Conservation (phyloP, 257 asterid genomes). For the Cordia subcordata region DNA sequence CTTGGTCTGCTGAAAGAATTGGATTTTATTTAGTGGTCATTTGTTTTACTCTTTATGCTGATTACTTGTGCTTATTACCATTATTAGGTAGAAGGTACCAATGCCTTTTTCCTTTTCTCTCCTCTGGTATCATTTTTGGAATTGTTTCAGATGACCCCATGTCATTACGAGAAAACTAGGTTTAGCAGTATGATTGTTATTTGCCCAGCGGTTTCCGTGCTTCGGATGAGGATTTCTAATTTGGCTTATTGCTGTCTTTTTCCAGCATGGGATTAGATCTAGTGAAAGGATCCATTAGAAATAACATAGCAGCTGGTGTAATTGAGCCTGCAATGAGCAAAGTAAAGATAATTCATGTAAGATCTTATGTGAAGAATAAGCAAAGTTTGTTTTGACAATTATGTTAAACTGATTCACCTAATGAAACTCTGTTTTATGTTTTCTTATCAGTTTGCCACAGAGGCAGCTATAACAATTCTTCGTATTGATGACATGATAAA, state of each 20-base stretch:
- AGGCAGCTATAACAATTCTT: constrained; percentile 97
- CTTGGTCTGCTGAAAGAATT: too few relatives aligned
- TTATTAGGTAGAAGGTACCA: too few relatives aligned
- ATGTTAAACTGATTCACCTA: not conserved
- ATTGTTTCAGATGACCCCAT: too few relatives aligned
- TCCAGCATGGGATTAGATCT: constrained; percentile 96
- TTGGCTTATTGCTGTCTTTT: constrained; percentile 1
- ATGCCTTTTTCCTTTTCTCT: too few relatives aligned
- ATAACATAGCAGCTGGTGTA: constrained; percentile 92
- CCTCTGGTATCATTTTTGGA: too few relatives aligned
- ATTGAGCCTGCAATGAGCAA: constrained; percentile 99
- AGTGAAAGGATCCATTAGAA: constrained; percentile 68
- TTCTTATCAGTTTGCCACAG: constrained; percentile 88
- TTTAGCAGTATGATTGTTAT: too few relatives aligned
- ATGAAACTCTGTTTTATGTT: not conserved
- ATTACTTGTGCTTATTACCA: too few relatives aligned
- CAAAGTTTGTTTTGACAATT: not conserved
- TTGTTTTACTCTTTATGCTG: too few relatives aligned
- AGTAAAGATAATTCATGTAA: constrained; percentile 93
- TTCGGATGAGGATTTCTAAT: not conserved
- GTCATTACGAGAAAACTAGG: too few relatives aligned
- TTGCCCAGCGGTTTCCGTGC: not conserved
- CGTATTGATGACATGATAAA: constrained; percentile 96
- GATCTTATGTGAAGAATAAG: not conserved
- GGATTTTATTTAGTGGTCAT: too few relatives aligned